These are phyloP conservation scores for Phytophthora macrochlamydospora DNA, from an alignment of 352 stramenopile species.

Conservation along the genomic window DNA sequence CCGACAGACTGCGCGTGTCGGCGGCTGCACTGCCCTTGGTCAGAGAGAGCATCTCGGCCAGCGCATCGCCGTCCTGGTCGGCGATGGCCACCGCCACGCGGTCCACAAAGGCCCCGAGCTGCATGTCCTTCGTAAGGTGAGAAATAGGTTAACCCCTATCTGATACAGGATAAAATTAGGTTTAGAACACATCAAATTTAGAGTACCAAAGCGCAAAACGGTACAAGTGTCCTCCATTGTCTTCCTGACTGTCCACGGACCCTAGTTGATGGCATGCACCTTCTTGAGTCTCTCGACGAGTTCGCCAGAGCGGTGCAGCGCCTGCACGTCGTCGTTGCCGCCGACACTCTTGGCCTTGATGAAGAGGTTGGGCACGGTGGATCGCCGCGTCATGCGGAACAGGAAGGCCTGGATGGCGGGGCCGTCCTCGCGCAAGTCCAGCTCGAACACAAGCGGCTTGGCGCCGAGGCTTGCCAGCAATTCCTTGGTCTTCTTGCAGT, in stretches of 20 bases:
- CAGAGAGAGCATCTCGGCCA: constrained; percentile 63
- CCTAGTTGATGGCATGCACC: constrained; percentile 59
- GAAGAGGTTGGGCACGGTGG: constrained; percentile 98
- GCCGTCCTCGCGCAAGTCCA: constrained; percentile 88
- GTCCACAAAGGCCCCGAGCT: constrained; percentile 67
- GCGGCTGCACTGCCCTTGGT: constrained; percentile 34
- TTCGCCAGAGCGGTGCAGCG: constrained; percentile 85
- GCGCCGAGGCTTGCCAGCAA: constrained; percentile 61
- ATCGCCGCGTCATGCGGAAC: constrained; percentile 91
- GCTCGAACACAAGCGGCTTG: constrained; percentile 74
- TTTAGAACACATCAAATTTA: background rate
- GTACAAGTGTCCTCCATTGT: background rate
- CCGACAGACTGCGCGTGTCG: constrained; percentile 51
- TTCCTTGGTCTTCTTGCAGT: constrained; percentile 88
- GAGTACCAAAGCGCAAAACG: background rate
- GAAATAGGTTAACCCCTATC: too few relatives aligned
- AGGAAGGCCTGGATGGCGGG: constrained; percentile 92
- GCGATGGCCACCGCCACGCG: constrained; percentile 57
- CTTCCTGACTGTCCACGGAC: background rate
- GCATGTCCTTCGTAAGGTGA: constrained; percentile 31
- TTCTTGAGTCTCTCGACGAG: constrained; percentile 89
- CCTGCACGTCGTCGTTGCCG: constrained; percentile 94
- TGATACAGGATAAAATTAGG: too few relatives aligned
- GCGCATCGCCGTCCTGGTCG: constrained; percentile 47
- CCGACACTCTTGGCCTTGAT: constrained; percentile 95